Base-by-base conservation (phyloP, 2,329 filamentous ascomycete genomes). In the Aureobasidium musti region DNA sequence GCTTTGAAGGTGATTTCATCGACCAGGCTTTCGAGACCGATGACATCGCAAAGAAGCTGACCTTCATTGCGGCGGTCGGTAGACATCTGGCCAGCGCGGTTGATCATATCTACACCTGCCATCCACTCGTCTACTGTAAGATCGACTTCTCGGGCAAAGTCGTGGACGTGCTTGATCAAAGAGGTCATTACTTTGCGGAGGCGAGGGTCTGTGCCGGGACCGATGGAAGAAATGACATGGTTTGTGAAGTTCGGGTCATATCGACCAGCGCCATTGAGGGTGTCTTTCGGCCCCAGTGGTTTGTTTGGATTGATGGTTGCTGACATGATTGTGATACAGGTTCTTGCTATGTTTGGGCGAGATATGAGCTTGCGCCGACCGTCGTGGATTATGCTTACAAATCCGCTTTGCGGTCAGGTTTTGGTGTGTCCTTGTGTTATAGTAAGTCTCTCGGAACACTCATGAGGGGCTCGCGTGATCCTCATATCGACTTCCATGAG, bases 1-100 rank as follows among this genome's bases (percentile, higher is more conserved):
- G 85, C 81, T 68, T 86, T 87, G 79, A 87, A 89, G 65, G 89
- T 91, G 73, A 95, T 94, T 75, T 94, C 90, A 76, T 94, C 91
- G 54, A 93, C 90, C 59, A 82, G 76, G 78, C 83, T 83, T 73
- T 87, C 85, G 37, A 88, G 76, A 23, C 85, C 85, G 39, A 87
- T 79, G 41, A 87, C 77, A 71, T 87, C 85, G 71, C 82, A 85
- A 23, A 87, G 73, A 1, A 87, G 78, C 69, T 88, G 86, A 26
- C 84, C 84, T 77, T 89, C 87, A 67, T 89, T 89, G 65, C 87
- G 82, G 73, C 82, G 83, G 52, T 84, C 80, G 70, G 85, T 80
- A 68, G 84, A 87, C 85, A 88, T 88, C 71, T 83, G 81, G 23
- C 87, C 87, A 0, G 85, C 84, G 79, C 82, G 83, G 72, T 89